phyloP scores from a whole-genome alignment of 305 asterid genomes.

The Solanum hybrid region DNA sequence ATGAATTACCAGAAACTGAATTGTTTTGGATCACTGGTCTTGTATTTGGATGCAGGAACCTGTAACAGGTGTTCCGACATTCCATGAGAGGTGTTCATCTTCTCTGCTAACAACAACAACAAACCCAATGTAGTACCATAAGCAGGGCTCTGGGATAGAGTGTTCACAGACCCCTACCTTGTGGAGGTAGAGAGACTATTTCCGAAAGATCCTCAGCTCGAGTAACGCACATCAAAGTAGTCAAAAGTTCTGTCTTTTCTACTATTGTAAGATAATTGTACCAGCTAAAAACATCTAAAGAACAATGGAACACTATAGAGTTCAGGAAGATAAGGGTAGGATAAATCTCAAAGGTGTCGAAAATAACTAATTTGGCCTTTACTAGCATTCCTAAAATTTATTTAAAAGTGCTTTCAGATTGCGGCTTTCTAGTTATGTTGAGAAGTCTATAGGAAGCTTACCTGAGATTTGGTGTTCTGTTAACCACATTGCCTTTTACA shows the following conservation, averaged over 20 bases:
- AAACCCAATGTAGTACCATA: background rate
- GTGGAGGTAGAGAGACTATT: background rate
- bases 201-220: background rate
- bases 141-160: background rate
- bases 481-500: too few relatives aligned
- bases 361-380: background rate
- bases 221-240: background rate
- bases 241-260: conserved; percentile 43
- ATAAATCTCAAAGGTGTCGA: background rate
- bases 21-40: conserved; percentile 2
- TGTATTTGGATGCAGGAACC: conserved; percentile 66
- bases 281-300: background rate
- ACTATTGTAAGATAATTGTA: conserved; percentile 52
- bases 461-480: too few relatives aligned
- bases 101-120: background rate
- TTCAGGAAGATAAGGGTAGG: background rate
- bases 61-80: conserved; percentile 75
- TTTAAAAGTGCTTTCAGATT: too few relatives aligned
- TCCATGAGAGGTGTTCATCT: conserved; percentile 51
- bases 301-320: background rate
- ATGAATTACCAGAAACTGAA: background rate
- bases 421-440: too few relatives aligned
- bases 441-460: too few relatives aligned
- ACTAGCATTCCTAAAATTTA: too few relatives aligned
- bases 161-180: background rate